phyloP scores from a whole-genome alignment of 306 rosid species.

The Rosa rugosa region DNA sequence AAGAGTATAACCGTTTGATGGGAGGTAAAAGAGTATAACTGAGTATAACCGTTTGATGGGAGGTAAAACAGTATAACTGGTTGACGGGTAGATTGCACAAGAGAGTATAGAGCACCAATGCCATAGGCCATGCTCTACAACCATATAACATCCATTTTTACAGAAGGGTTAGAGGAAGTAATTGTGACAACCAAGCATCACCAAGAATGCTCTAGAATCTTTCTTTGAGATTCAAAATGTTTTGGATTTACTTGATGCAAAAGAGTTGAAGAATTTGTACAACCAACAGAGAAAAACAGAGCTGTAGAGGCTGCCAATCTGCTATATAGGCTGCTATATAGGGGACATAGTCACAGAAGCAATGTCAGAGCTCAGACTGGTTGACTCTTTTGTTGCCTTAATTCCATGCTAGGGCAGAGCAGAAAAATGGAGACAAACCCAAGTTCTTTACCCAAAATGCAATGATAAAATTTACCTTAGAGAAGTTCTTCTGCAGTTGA shows the following conservation, averaged over 20 bases:
- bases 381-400: neutral
- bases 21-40: neutral
- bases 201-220: neutral
- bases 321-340: neutral
- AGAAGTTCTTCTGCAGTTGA: neutral
- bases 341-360: conserved; percentile 11
- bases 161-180: neutral
- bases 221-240: neutral
- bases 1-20: neutral
- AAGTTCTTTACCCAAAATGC: neutral
- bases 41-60: too few species aligned
- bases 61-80: too few species aligned
- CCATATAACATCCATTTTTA: neutral
- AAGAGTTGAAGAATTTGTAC: neutral
- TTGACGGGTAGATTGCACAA: too few species aligned
- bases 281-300: neutral
- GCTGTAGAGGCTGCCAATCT: neutral
- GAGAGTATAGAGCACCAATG: neutral
- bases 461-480: neutral
- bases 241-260: neutral
- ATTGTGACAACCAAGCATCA: neutral
- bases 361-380: conserved; percentile 11
- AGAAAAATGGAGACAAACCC: neutral
- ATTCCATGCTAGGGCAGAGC: neutral
- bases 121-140: neutral